Evolutionary conservation across 1,284 basidiomycete genomes (phyloP), one percentile per base, ranked within the genome.

Genomic region (Erythrobasidium hasegawianum): DNA sequence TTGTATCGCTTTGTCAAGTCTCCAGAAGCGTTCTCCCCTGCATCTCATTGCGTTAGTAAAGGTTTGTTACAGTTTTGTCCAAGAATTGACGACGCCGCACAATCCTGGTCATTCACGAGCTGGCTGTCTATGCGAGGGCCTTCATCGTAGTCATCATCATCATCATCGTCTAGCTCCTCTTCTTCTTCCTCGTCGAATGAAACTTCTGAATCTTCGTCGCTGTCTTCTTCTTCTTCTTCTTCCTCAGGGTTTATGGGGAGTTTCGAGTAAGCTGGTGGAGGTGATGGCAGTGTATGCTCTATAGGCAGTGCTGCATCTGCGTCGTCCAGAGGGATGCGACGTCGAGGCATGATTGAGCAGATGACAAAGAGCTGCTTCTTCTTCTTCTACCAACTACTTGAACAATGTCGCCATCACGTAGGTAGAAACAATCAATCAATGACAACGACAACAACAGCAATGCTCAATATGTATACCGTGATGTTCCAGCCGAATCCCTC

Each of bases 1-100:
- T 96, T 97, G 79, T 90, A 97, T 74, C 95, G 90, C 78, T 97
- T 97, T 33, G 93, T 96, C 72, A 97, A 94, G 79, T 97, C 93
- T 95, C 62, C 68, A 39, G 57, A 55, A 2, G 54, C 56, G 47
- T 69, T 61, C 61, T 64, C 67, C 67, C 43, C 43, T 47, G 22
- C n/a, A 8, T 7, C 43, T 7, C 43, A 8, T n/a, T n/a, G n/a
- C n/a, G n/a, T n/a, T n/a, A n/a, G n/a, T n/a, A n/a, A n/a, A n/a
- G n/a, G n/a, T n/a, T n/a, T n/a, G n/a, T n/a, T n/a, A n/a, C n/a
- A n/a, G n/a, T n/a, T n/a, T n/a, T n/a, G n/a, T n/a, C n/a, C 7
- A 16, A 47, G 4, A 7, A 5, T 47, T 8, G 4, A 47, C 16
- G 43, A 5, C 43, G 14, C 4, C n/a, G 43, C 7, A 47, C 67